Evolutionary conservation across 345 rosid species (phyloP).

Genomic region (Aquilaria yunnanensis): DNA sequence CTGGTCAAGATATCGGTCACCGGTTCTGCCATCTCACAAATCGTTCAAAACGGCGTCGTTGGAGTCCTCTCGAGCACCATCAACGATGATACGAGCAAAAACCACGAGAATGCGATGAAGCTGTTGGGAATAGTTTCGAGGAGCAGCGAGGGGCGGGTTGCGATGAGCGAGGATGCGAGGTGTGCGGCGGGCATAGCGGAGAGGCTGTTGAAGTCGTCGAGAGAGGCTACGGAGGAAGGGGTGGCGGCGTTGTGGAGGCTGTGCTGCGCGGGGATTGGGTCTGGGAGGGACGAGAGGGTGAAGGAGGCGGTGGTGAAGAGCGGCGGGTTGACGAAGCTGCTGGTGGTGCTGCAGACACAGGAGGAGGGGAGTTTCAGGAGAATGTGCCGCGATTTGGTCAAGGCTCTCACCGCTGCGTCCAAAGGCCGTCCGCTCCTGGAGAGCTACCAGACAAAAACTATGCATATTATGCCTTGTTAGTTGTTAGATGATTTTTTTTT

Average conservation of each 20-base stretch:
- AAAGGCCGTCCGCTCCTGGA: slow-evolving; percentile 30
- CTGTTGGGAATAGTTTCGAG: slow-evolving; percentile 45
- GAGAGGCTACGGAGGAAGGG: slow-evolving; percentile 67
- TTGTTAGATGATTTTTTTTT: slow-evolving; percentile 29
- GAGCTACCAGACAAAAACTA: slow-evolving; percentile 71
- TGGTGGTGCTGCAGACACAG: slow-evolving; percentile 80
- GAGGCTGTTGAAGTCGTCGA: slow-evolving; percentile 62
- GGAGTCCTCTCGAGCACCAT: not conserved
- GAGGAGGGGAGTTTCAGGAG: slow-evolving; percentile 55
- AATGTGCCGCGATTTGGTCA: slow-evolving; percentile 71
- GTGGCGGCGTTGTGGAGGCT: slow-evolving; percentile 71
- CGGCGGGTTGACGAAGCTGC: slow-evolving; percentile 60
- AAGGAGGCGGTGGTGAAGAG: slow-evolving; percentile 54
- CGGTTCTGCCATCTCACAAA: slow-evolving; percentile 40
- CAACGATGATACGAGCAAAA: not conserved
- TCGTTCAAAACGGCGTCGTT: slow-evolving; percentile 21
- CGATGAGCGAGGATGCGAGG: slow-evolving; percentile 32
- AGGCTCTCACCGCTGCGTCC: slow-evolving; percentile 32
- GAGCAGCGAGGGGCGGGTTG: slow-evolving; percentile 55
- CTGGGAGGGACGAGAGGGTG: slow-evolving; percentile 43
- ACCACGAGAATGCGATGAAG: slow-evolving; percentile 60
- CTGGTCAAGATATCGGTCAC: slow-evolving; percentile 39
- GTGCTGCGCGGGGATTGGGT: slow-evolving; percentile 30
- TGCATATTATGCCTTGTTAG: slow-evolving; percentile 92
- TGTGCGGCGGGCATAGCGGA: slow-evolving; percentile 54